These are phyloP conservation scores for Pythium coloratum DNA, from an alignment of 352 stramenopile species.

Conservation along the genomic window DNA sequence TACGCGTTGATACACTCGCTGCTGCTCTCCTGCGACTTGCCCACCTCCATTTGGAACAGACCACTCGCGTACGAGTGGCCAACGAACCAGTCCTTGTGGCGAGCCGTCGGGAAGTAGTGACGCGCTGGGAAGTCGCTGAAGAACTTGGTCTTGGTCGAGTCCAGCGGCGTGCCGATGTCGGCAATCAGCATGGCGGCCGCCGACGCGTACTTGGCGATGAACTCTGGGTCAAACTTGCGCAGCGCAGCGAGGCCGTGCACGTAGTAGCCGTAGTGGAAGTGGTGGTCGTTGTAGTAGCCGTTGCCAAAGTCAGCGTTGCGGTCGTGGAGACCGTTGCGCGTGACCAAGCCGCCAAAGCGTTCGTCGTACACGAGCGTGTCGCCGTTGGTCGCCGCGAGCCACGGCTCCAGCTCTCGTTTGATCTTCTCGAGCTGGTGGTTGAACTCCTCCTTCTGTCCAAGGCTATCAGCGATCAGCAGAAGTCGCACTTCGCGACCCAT, in stretches of 20 bases:
- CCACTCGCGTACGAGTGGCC: constrained; percentile 96
- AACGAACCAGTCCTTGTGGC: constrained; percentile 97
- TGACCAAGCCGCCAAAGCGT: constrained; percentile 91
- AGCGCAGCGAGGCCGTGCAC: constrained; percentile 81
- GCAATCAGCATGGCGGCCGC: constrained; percentile 61
- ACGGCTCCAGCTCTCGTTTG: constrained; percentile 51
- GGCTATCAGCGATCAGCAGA: constrained; percentile 75
- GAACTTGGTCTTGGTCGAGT: constrained; percentile 48
- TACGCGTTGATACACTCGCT: constrained; percentile 96
- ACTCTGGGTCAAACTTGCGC: constrained; percentile 71
- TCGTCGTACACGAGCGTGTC: constrained; percentile 91
- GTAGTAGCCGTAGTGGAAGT: constrained; percentile 96
- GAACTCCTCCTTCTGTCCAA: constrained; percentile 51
- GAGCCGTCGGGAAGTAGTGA: constrained; percentile 80
- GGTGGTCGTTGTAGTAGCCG: constrained; percentile 87
- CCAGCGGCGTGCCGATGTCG: constrained; percentile 64
- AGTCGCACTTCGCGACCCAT: constrained; percentile 70
- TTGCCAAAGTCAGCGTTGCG: constrained; percentile 82
- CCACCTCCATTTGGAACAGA: constrained; percentile 92
- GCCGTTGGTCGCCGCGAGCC: constrained; percentile 61
- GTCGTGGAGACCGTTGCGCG: constrained; percentile 73
- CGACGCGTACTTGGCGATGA: constrained; percentile 56
- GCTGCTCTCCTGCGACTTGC: constrained; percentile 96
- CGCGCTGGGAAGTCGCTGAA: constrained; percentile 49
- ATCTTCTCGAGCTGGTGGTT: constrained; percentile 55